phyloP scores from a whole-genome alignment of 106 monocot genomes.

The Cymbidium sinense region DNA sequence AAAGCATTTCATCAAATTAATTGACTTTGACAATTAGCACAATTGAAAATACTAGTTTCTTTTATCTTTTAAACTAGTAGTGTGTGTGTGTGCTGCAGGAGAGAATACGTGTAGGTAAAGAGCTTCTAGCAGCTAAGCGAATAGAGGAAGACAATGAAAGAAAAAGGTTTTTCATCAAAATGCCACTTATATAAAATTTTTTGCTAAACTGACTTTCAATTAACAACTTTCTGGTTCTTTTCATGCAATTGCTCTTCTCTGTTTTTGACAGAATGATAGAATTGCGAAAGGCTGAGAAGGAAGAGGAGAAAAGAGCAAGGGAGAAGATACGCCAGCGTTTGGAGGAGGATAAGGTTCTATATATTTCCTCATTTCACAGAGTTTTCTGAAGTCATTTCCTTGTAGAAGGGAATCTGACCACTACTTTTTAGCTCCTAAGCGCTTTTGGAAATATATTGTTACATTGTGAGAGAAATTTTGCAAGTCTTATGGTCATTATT shows the following conservation, averaged over 20 bases:
- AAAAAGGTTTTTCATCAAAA: slow-evolving; percentile 49
- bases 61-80: neutral
- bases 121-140: slow-evolving; percentile 86
- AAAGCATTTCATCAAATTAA: too few species aligned
- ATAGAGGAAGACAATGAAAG: slow-evolving; percentile 97
- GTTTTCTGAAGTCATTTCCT: neutral
- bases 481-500: neutral
- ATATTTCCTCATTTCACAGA: neutral
- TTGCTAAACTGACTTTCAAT: neutral
- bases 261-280: slow-evolving; percentile 53
- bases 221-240: neutral
- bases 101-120: slow-evolving; percentile 90
- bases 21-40: neutral
- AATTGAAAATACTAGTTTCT: neutral
- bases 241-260: neutral
- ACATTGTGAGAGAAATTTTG: neutral
- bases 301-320: slow-evolving; percentile 96
- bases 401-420: neutral
- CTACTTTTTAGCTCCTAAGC: neutral
- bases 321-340: slow-evolving; percentile 84
- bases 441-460: neutral
- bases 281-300: slow-evolving; percentile 80
- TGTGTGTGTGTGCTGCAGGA: slow-evolving; percentile 39
- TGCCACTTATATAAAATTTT: neutral
- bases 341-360: slow-evolving; percentile 87